Evolutionary conservation across 2,329 filamentous ascomycete genomes (phyloP), one percentile per base, ranked within the genome.

Genomic region (Botryotinia narcissicola): DNA sequence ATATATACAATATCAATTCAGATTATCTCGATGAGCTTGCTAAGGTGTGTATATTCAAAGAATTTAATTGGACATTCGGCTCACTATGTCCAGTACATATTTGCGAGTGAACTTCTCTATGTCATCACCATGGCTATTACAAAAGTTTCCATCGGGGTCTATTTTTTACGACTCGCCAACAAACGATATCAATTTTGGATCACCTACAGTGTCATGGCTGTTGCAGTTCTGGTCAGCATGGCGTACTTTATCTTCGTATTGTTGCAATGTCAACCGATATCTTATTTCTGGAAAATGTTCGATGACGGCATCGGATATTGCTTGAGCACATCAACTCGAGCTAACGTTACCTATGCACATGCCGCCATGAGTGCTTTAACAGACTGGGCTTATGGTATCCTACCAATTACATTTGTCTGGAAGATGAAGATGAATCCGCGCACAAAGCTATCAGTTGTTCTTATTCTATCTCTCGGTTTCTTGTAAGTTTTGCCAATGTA

Each of bases 261-360:
- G 20, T 79, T 80, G 32, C 79, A 80, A 74, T 80, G 79, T 72
- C 62, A 75, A 1, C 79, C 79, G 0, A 75, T 80, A 51, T 70
- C 75, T 6, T 83, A 80, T 73, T 82, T 82, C 71, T 84, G 83
- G 83, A 75, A 76, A 32, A 78, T 80, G 37, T 81, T 82, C 46
- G 77, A 76, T 3, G 70, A 76, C 1, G 74, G 76, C 16, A 67
- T 69, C 6, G 82, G 83, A 16, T 76, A 73, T 35, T 83, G 83
- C 69, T 74, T 83, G 48, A 76, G 74, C 46, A 74, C 77, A n/a
- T 57, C 75, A 3, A 75, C 74, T 29, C 69, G 79, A 16, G 73
- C 76, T 1, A 75, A 75, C 40, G 74, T 79, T 54, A 78, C 79
- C 9, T 79, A 80, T 75, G 75, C 76, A 37, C 78, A 80, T 71